A percentile compares a stretch with the other conserved stretches of the same genome.
Evolutionary conservation across 129 eudicot species (phyloP).

Genomic region (Cynara cardunculus): DNA sequence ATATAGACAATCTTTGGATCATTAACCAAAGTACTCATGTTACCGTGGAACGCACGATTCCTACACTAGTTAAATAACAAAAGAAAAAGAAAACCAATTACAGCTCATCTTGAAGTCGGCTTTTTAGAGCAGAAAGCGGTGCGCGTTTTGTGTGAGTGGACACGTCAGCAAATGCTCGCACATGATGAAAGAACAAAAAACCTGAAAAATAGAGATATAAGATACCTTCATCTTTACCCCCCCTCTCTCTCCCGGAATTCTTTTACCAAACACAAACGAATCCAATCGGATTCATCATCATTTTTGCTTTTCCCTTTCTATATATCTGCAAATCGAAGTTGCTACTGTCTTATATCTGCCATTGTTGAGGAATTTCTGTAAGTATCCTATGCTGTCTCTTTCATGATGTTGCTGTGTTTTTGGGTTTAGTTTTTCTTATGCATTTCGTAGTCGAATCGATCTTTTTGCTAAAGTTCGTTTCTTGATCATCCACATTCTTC

Average conservation of each 20-base stretch:
- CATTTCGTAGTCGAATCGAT: background rate
- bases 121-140: constrained; percentile 29
- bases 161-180: constrained; percentile 19
- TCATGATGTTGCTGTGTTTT: constrained; percentile 12
- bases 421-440: constrained; percentile 1
- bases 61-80: too few species aligned
- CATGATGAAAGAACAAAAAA: constrained; percentile 14
- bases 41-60: too few species aligned
- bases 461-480: background rate
- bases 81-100: constrained; percentile 1
- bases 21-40: too few species aligned
- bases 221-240: constrained; percentile 15
- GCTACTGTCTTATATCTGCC: background rate
- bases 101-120: constrained; percentile 33
- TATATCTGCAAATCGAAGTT: background rate
- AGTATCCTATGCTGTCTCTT: background rate
- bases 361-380: constrained; percentile 9
- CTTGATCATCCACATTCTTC: constrained; percentile 16
- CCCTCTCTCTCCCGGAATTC: constrained; percentile 23
- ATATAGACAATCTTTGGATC: too few species aligned
- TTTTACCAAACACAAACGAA: background rate
- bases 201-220: background rate
- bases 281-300: constrained; percentile 15
- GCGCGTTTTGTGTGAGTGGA: constrained; percentile 33
- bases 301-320: background rate